These are phyloP conservation scores for Stellera chamaejasme DNA, from an alignment of 345 rosid genomes.

Conservation along the genomic window DNA sequence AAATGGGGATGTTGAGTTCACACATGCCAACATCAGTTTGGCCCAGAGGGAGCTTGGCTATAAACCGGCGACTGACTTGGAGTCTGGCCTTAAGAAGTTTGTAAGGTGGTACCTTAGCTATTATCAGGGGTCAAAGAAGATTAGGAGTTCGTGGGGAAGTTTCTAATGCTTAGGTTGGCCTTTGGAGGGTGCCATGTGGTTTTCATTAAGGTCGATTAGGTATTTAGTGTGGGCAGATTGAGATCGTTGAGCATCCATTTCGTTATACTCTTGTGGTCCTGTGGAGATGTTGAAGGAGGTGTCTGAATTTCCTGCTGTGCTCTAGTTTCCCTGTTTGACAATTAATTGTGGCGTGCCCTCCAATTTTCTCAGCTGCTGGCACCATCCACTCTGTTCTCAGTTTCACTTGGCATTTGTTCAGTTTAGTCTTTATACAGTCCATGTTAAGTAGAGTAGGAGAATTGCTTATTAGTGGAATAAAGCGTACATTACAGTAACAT, in stretches of 20 bases:
- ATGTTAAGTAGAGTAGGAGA: no score
- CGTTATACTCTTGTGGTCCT: constrained; percentile 7
- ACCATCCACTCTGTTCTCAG: no score
- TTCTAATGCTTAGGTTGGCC: neutral
- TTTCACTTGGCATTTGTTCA: no score
- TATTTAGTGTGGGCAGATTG: neutral
- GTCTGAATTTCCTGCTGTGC: neutral
- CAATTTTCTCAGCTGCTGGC: neutral
- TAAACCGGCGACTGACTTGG: constrained; percentile 51
- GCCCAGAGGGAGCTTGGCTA: constrained; percentile 50
- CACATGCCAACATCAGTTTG: constrained; percentile 51
- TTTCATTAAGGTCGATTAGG: neutral
- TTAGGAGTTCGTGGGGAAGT: constrained; percentile 28
- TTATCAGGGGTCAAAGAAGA: constrained; percentile 37
- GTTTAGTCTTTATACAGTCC: no score
- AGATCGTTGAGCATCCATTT: constrained; percentile 4
- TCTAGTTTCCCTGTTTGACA: neutral
- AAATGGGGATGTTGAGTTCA: constrained; percentile 67
- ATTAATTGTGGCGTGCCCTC: neutral
- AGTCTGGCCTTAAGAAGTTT: constrained; percentile 61
- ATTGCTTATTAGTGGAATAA: no score
- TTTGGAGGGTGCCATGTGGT: neutral
- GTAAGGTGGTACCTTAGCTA: constrained; percentile 59
- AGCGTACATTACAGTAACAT: no score
- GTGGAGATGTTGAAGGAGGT: constrained; percentile 3